Base-by-base conservation (phyloP, 2,329 filamentous ascomycete genomes). In the Coniochaeta sp. region DNA sequence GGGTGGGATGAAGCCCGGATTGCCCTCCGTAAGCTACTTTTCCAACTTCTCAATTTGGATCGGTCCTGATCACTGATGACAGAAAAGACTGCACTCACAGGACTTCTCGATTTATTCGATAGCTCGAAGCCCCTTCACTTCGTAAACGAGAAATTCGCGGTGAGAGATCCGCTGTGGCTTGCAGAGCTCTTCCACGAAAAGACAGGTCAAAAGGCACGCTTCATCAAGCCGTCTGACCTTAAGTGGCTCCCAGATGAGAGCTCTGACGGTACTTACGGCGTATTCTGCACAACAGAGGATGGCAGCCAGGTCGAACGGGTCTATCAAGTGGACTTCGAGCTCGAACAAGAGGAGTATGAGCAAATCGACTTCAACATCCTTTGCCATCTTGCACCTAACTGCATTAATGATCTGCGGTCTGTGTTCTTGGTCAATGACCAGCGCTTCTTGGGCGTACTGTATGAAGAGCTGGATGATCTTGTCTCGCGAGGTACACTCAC, bases 191-290 rank as follows among this genome's bases (percentile, higher is more conserved):
- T 58, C 56, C n/a, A 22, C 24, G 34, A 43, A 19, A 58, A 43
- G 33, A 58, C 56, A 24, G 36, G 36, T 19, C 56, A 58, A 19
- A 22, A 43, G 24, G 33, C 17, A 22, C 56, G 56, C 6, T 24
- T 58, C n/a, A 44, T 58, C 36, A 58, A 58, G 17, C 56, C 56
- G 6, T 43, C 56, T 6, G 56, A 58, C 24, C 56, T 58, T 24
- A 58, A 43, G 38, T 58, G 56, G 56, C 34, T 58, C 7, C 56
- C 56, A 31, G 56, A 58, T 44, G 56, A 58, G 31, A 44, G n/a
- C 19, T 43, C 34, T 24, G 34, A 43, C n/a, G 24, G 26, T n/a
- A 34, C n/a, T 14, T 28, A 58, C 22, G 34, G 17, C 7, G 56
- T 58, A 34, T 58, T 58, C 34, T 58, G 56, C 28, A 3, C n/a